Base-by-base conservation (phyloP, 805 yeast genomes). In the Schwanniomyces vanrijiae region DNA sequence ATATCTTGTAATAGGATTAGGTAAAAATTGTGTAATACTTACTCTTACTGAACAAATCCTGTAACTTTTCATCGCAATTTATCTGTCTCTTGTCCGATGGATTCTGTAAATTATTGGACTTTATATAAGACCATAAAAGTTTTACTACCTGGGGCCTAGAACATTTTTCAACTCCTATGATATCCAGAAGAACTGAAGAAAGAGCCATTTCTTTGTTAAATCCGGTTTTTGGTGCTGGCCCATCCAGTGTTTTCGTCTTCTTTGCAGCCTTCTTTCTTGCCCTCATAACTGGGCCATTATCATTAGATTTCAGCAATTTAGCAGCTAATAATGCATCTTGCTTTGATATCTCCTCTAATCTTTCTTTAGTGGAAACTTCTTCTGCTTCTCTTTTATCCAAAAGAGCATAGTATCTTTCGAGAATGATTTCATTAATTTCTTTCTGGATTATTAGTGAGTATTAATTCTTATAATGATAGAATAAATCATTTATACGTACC, bases 91-190 rank as follows among this genome's bases (percentile, higher is more conserved):
- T 75, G 62, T 88, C 88, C 1, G 69, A 56, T 1, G 90, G 87
- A 51, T 86, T 81, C 60, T 88, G 95, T 25, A 88, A 64, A 24
- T 78, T 62, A 49, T 85, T 60, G 9, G 62, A 77, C 55, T 82
- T 84, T 47, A 89, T 86, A 62, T 89, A 81, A 11, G 72, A 77
- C 95, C 95, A 88, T 4, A 87, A 61, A 40, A 64, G 64, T 51
- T 85, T 85, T 8, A 86, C 90, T 14, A 86, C 83, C 59, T 84
- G 84, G 0, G 92, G 83, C 54, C 96, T 68, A 3, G 91, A 75
- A 37, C 81, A 58, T 45, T 66, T 73, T 1, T 60, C 60, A 2
- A 42, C 49, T 0, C 73, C 74, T 7, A 88, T 59, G 13, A 88
- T 61, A 3, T 60, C 71, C 42, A 74, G 71, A 26, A 88, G 69